Percentiles rank a stretch among this genome's conserved stretches.
phyloP scores from a whole-genome alignment of 441 rosid species.

The Pelargonium australe region DNA sequence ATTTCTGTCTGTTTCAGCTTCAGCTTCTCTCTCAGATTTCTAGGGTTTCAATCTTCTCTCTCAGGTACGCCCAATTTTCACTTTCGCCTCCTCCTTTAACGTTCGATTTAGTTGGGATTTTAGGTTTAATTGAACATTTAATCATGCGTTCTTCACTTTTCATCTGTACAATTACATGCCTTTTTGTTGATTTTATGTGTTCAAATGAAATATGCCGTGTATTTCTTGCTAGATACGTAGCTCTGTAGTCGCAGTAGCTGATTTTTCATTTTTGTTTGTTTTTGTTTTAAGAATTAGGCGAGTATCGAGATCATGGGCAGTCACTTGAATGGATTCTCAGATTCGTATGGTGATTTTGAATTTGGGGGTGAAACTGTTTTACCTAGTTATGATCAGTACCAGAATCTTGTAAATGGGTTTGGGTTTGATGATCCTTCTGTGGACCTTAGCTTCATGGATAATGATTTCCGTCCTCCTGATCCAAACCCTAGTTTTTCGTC shows the following conservation, averaged over 20 bases:
- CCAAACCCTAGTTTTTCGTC: slow-evolving; percentile 19
- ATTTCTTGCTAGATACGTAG: background rate
- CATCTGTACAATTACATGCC: background rate
- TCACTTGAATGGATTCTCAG: slow-evolving; percentile 6
- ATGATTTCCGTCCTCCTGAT: slow-evolving; percentile 20
- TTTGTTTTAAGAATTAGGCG: background rate
- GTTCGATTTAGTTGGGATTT: background rate
- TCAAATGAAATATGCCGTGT: background rate
- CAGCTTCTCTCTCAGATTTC: background rate
- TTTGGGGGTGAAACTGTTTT: background rate
- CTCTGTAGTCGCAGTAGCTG: background rate
- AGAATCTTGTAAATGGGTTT: slow-evolving; percentile 22
- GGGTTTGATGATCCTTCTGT: slow-evolving; percentile 16
- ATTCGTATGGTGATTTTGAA: background rate
- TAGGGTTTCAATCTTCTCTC: slow-evolving; percentile 4
- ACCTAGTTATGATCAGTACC: slow-evolving; percentile 8
- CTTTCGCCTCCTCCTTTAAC: background rate
- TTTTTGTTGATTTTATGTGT: background rate
- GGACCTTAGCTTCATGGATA: slow-evolving; percentile 21
- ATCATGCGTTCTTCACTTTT: background rate
- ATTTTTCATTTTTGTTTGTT: background rate
- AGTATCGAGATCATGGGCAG: background rate
- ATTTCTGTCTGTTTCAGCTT: background rate
- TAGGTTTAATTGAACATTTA: slow-evolving; percentile 1
- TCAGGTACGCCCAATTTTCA: slow-evolving; percentile 4